Base-by-base conservation (phyloP, 2,329 filamentous ascomycete species). In the Boeremia lycopersici region DNA sequence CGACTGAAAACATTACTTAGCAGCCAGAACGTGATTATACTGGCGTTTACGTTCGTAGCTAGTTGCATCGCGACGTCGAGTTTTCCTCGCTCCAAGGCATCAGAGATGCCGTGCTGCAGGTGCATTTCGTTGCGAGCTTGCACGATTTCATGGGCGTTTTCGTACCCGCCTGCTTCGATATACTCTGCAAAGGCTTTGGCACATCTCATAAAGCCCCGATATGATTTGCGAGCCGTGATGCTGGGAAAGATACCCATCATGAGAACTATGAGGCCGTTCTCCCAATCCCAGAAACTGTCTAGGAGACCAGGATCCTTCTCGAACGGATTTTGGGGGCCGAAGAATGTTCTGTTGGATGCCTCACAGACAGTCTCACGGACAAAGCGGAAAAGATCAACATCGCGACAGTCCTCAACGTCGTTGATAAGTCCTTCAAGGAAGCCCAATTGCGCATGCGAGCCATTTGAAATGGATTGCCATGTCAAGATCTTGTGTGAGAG, bases 1-100 rank as follows among this genome's bases (percentile, higher is more conserved):
- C 75, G 69, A 4, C 75, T 76, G 62, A 72, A 79, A 6, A 82
- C 62, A 35, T 79, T 74, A 54, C 70, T 76, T 0, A 82, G 31
- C 2, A 76, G 50, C 80, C 80, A 82, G 66, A 81, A 82, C 0
- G 66, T 62, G 0, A 78, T 72, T 0, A 78, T 77, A 4, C 74
- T 67, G 0, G 78, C 77, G 59, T 82, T 82, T 34, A 72, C 70
- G 1, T 79, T 63, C 17, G 77, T 56, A 0, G 66, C 79, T 9
- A 79, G 56, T 7, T 53, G 48, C 10, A 73, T 53, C 4, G 38
- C 57, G 9, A 62, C 72, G 74, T 33, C 30, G n/a, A 33, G 30
- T 13, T 33, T 33, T 33, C 30, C 30, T 33, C 30, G 1, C 13
- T 33, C 30, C n/a, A 33, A 5, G 6, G 10, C 11, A 13, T 33